Evolutionary conservation across 768 basidiomycete species (phyloP).

Genomic region (Lactarius akahatsu): DNA sequence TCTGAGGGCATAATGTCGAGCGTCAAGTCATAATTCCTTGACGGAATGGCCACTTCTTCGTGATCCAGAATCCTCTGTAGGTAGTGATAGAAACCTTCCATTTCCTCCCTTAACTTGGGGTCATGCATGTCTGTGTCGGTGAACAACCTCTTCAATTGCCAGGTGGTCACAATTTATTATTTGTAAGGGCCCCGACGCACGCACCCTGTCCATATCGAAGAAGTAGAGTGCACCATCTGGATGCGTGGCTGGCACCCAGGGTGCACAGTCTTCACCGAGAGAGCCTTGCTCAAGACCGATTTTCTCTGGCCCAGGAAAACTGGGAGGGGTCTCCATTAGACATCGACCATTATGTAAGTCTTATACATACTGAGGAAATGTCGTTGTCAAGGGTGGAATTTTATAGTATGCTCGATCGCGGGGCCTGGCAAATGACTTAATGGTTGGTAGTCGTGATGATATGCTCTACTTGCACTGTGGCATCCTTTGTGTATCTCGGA

Average conservation of each 20-base stretch:
- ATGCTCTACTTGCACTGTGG: conserved; percentile 1
- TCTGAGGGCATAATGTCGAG: conserved; percentile 32
- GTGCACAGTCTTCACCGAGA: background rate
- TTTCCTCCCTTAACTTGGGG: conserved; percentile 33
- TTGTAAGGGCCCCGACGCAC: conserved; percentile 14
- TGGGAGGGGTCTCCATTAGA: background rate
- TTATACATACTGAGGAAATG: conserved; percentile 11
- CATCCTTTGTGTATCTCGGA: conserved; percentile 13
- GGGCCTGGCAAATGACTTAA: conserved; percentile 6
- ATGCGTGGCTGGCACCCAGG: conserved; percentile 50
- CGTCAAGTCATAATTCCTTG: conserved; percentile 24
- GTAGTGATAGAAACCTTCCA: conserved; percentile 36
- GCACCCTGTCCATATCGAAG: conserved; percentile 46
- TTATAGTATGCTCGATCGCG: background rate
- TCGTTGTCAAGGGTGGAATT: conserved; percentile 1
- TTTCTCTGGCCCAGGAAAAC: background rate
- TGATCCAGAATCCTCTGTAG: conserved; percentile 21
- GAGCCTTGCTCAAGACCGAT: background rate
- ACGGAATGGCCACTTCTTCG: conserved; percentile 24
- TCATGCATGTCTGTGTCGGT: conserved; percentile 56
- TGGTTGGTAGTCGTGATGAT: background rate
- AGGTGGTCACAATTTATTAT: background rate
- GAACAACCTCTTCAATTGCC: conserved; percentile 43
- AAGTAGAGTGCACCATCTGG: conserved; percentile 66
- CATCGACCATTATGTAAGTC: background rate